Base-by-base conservation (phyloP, 1,284 basidiomycete species). In the Cryptococcus sp. region DNA sequence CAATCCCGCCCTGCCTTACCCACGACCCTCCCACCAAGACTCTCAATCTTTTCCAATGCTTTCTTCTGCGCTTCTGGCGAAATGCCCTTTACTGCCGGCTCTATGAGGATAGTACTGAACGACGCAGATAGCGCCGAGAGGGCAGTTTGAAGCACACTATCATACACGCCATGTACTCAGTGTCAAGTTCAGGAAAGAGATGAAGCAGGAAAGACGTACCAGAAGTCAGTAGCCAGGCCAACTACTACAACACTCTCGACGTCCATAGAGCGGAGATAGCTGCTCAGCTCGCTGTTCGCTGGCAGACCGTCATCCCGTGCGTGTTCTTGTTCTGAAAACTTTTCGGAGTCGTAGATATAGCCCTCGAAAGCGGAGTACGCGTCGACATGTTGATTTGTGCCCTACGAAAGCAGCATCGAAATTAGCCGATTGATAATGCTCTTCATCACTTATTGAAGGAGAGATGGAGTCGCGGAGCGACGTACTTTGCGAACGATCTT, bases 151-250 rank as follows among this genome's bases (percentile, higher is more conserved):
- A 56, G 19, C 8, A 75, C 67, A 47, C 68, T 69, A 51, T 27
- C 8, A 13, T 38, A 39, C 19, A n/a, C 19, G 22, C 23, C 31
- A 47, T 19, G 41, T 19, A 6, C 13, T 16, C 8, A 25, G 40
- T 35, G 13, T 27, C 11, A n/a, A 44, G 25, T n/a, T 27, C 20
- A 27, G 15, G 23, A 17, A 19, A 40, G 48, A 3, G 22, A 41
- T n/a, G n/a, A n/a, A n/a, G n/a, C n/a, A n/a, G 10, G 44, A 44
- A 35, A n/a, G 23, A 69, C 72, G 20, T 51, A 73, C 76, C 86
- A 88, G 65, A 83, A 87, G 69, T 87, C 86, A 17, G 84, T 83
- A 45, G 86, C 86, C 19, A 88, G 76, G 3, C 86, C 86, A 1
- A 79, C 80, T 5, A 87, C 78, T 40, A 84, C 82, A 10, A 87